phyloP scores from a whole-genome alignment of 345 rosid genomes.

The Jatropha curcas region DNA sequence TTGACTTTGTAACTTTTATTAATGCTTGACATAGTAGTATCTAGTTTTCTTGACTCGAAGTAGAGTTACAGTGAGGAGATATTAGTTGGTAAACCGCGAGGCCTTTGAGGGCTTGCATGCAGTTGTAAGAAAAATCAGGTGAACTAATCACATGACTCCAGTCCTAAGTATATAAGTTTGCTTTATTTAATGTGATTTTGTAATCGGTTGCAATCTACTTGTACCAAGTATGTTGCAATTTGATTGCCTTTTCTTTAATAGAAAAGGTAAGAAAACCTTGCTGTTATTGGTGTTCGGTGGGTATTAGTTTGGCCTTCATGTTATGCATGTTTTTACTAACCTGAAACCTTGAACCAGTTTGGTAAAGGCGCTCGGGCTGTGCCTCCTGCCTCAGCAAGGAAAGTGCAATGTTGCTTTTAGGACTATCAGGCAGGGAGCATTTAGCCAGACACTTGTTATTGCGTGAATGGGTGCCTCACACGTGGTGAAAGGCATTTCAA shows the following conservation, averaged over 20 bases:
- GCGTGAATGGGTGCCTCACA: no score
- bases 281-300: neutral
- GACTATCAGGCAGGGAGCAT: no score
- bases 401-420: no score
- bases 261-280: neutral
- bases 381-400: no score
- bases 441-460: no score
- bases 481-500: no score
- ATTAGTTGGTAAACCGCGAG: neutral
- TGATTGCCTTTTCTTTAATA: neutral
- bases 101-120: neutral
- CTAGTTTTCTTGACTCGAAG: neutral
- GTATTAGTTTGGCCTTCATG: neutral
- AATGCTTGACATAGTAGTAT: neutral
- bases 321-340: neutral
- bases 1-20: neutral
- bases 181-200: neutral
- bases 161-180: neutral
- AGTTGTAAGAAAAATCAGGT: neutral
- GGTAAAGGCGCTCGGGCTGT: no score
- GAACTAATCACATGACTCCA: neutral
- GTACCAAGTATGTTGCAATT: neutral
- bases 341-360: no score
- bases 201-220: neutral
- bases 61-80: neutral